A percentile compares a stretch with the other conserved stretches of the same genome.
Evolutionary conservation across 2,329 filamentous ascomycete genomes (phyloP).

Genomic region (Penicillium sp.): DNA sequence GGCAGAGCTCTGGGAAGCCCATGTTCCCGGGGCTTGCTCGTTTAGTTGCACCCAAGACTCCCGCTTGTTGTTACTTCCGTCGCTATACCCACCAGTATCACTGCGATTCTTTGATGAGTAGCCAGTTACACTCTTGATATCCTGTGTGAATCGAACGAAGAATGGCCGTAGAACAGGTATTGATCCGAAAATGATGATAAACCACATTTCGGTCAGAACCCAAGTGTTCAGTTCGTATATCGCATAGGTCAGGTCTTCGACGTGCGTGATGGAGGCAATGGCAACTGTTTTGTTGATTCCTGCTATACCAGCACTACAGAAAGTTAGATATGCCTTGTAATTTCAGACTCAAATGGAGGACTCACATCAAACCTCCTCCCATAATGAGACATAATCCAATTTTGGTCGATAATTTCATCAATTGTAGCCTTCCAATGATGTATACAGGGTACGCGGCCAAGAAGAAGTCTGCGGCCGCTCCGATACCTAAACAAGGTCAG

Average conservation of each 20-base stretch:
- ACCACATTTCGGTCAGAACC: slow-evolving; percentile 34
- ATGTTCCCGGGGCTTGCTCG: neutral
- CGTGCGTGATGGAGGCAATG: slow-evolving; percentile 24
- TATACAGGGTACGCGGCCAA: slow-evolving; percentile 28
- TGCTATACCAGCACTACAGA: slow-evolving; percentile 25
- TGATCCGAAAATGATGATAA: slow-evolving; percentile 30
- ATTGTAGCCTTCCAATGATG: slow-evolving; percentile 27
- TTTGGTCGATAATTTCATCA: slow-evolving; percentile 27
- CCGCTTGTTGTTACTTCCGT: slow-evolving; percentile 7
- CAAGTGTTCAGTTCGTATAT: slow-evolving; percentile 29
- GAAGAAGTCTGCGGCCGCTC: slow-evolving; percentile 24
- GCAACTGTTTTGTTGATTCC: slow-evolving; percentile 29
- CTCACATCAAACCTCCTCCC: slow-evolving; percentile 29
- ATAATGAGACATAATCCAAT: slow-evolving; percentile 27
- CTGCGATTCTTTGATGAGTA: slow-evolving; percentile 12
- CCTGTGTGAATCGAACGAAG: slow-evolving; percentile 27
- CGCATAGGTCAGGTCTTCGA: slow-evolving; percentile 22
- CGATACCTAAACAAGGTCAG: slow-evolving; percentile 13
- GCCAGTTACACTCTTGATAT: slow-evolving; percentile 22
- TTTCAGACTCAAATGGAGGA: neutral
- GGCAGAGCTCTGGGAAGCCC: slow-evolving; percentile 10
- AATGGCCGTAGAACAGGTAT: slow-evolving; percentile 27
- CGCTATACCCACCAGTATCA: slow-evolving; percentile 7
- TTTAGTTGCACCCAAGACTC: slow-evolving; percentile 19
- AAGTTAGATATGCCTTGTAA: neutral